Conservation (phyloP, 805 yeast species). For the Nakazawaea ishiwadae region DNA sequence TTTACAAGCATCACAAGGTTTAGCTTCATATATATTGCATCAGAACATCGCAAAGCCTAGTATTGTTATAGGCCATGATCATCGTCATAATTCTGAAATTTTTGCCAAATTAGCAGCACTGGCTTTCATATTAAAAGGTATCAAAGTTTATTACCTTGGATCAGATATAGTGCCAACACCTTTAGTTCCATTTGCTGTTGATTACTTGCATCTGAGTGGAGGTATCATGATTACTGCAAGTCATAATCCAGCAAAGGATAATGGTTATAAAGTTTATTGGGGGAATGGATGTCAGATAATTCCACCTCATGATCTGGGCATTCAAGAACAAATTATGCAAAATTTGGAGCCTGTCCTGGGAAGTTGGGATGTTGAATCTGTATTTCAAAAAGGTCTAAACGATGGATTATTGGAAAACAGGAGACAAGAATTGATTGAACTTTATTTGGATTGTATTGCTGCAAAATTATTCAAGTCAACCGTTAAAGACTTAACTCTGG, state of each 20-base stretch:
- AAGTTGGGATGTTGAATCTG: constrained; percentile 42
- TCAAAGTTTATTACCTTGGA: constrained; percentile 63
- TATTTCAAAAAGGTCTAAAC: constrained; percentile 26
- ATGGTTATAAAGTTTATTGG: constrained; percentile 94
- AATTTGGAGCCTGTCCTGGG: constrained; percentile 58
- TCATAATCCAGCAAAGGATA: constrained; percentile 80
- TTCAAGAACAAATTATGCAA: constrained; percentile 56
- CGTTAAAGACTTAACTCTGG: constrained; percentile 38
- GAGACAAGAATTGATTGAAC: constrained; percentile 35
- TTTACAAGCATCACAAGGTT: constrained; percentile 84
- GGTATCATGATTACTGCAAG: constrained; percentile 95
- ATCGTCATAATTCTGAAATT: constrained; percentile 70
- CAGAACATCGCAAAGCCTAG: constrained; percentile 30
- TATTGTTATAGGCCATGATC: constrained; percentile 88
- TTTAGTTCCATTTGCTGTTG: constrained; percentile 83
- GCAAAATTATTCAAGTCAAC: constrained; percentile 27
- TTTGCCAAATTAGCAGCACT: constrained; percentile 80
- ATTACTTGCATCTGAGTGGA: constrained; percentile 53
- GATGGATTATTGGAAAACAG: constrained; percentile 28
- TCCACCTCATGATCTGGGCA: constrained; percentile 80
- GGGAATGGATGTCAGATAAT: constrained; percentile 93
- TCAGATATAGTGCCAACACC: constrained; percentile 70
- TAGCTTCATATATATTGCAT: constrained; percentile 46
- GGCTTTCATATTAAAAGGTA: constrained; percentile 64
- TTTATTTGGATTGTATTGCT: constrained; percentile 34